phyloP scores from a whole-genome alignment of 1,284 basidiomycete genomes.

The Malassezia pachydermatis region DNA sequence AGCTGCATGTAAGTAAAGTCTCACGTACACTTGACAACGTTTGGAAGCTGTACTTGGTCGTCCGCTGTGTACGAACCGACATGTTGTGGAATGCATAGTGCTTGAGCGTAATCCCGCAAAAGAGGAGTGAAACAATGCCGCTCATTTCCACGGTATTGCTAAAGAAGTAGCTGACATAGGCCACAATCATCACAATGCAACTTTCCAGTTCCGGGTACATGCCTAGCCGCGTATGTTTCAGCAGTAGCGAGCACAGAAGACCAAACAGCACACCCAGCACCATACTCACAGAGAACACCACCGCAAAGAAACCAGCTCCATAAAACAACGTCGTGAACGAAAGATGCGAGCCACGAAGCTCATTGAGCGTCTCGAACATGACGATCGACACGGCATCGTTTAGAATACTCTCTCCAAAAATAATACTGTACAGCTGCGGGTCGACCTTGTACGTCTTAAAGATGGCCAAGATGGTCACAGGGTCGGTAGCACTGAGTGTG shows the following conservation, averaged over 20 bases:
- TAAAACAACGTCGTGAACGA: constrained; percentile 81
- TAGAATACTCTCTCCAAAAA: constrained; percentile 91
- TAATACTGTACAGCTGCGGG: constrained; percentile 91
- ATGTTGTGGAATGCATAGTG: constrained; percentile 99
- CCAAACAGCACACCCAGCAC: constrained; percentile 83
- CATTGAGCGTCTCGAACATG: constrained; percentile 87
- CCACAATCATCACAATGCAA: constrained; percentile 82
- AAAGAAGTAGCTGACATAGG: constrained; percentile 98
- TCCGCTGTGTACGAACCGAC: constrained; percentile 83
- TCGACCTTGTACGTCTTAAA: constrained; percentile 99
- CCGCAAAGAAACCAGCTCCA: constrained; percentile 86
- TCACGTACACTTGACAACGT: constrained; percentile 37
- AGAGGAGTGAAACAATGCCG: constrained; percentile 92
- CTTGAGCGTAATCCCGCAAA: constrained; percentile 97
- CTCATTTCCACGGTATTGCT: constrained; percentile 88
- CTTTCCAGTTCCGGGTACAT: constrained; percentile 75
- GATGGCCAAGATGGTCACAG: constrained; percentile 94
- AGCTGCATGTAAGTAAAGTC: constrained; percentile 57
- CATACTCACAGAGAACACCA: constrained; percentile 90
- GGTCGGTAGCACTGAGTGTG: constrained; percentile 91
- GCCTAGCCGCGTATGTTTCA: constrained; percentile 84
- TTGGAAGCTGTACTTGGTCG: constrained; percentile 69
- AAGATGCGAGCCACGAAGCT: constrained; percentile 80
- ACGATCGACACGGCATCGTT: constrained; percentile 99
- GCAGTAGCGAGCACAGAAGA: constrained; percentile 73